Evolutionary conservation across 192 early-diverging fungal species (phyloP), one percentile per base, ranked within the genome.

Genomic region (Linnemannia hyalina): DNA sequence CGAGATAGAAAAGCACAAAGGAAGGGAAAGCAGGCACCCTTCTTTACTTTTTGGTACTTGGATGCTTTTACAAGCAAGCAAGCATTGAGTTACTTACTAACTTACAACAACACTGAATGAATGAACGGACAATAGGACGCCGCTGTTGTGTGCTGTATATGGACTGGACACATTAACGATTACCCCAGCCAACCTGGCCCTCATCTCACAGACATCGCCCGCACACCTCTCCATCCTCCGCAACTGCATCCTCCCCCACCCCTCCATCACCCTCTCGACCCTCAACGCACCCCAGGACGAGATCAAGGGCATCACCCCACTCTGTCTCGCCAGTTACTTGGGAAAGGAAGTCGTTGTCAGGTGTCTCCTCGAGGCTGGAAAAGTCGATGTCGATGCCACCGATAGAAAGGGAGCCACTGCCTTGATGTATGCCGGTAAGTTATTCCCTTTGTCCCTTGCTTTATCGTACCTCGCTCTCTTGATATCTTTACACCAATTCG

Each of bases 361-460:
- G 32, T 81, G 92, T 47, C 78, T 94, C 54, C 74, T 94, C 70
- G 94, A 94, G 63, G 92, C 90, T 60, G 94, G 94, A 0, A 82
- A 90, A 35, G 93, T 93, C 5, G 89, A 92, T 83, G 93, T 94
- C 26, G 89, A 94, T 81, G 90, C 89, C 2, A 82, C 88, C 2
- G 94, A 94, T 70, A 88, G 88, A 54, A 94, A 94, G 78, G 91
- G 92, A 18, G 94, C 94, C 9, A 93, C 94, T 9, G 92, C 93
- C 1, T 70, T 94, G 23, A 94, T 94, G 94, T 94, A 94, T 88
- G 94, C 94, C 29, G 92, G 92, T 92, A 88, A 87, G 80, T 68
- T 32, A 10, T 65, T 11, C 3, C 3, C 26, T 57, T 15, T 15
- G 44, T 46, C 44, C 13, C 26, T 16, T 55, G 9, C 36, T 40